Percentiles rank a stretch among this genome's conserved stretches.
phyloP scores from a whole-genome alignment of 2,329 filamentous ascomycete species.

The Dothistroma septosporum region DNA sequence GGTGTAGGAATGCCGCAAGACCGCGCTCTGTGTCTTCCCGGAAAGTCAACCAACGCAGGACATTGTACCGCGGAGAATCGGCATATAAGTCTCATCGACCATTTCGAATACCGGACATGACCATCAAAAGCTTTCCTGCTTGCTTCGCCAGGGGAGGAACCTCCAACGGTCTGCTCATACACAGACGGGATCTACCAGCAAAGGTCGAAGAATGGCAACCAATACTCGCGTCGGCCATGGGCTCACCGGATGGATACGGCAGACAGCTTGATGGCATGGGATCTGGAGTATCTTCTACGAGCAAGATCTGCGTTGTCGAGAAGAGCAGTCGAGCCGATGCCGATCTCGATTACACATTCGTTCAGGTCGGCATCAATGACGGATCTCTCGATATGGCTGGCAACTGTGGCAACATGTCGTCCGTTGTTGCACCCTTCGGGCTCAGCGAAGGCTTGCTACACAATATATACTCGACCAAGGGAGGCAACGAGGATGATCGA shows the following conservation, averaged over 20 bases:
- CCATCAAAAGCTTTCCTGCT: slow-evolving; percentile 40
- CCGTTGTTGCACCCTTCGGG: slow-evolving; percentile 63
- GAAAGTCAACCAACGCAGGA: neutral
- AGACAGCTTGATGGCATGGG: slow-evolving; percentile 71
- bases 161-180: slow-evolving; percentile 63
- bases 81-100: slow-evolving; percentile 1
- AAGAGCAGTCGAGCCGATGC: slow-evolving; percentile 46
- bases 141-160: slow-evolving; percentile 66
- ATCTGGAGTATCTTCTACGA: slow-evolving; percentile 63
- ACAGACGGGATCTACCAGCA: slow-evolving; percentile 49
- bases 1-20: neutral
- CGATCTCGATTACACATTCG: slow-evolving; percentile 68
- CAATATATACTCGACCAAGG: slow-evolving; percentile 30
- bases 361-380: slow-evolving; percentile 62
- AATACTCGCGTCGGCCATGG: slow-evolving; percentile 59
- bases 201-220: slow-evolving; percentile 46
- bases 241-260: slow-evolving; percentile 62
- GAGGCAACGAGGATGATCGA: slow-evolving; percentile 19
- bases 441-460: slow-evolving; percentile 52
- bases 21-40: neutral
- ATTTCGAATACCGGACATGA: slow-evolving; percentile 13
- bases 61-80: slow-evolving; percentile 7
- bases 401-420: slow-evolving; percentile 73
- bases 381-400: slow-evolving; percentile 60
- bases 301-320: slow-evolving; percentile 66